phyloP scores from a whole-genome alignment of 2,329 filamentous ascomycete genomes.

The Ambrosiella xylebori region DNA sequence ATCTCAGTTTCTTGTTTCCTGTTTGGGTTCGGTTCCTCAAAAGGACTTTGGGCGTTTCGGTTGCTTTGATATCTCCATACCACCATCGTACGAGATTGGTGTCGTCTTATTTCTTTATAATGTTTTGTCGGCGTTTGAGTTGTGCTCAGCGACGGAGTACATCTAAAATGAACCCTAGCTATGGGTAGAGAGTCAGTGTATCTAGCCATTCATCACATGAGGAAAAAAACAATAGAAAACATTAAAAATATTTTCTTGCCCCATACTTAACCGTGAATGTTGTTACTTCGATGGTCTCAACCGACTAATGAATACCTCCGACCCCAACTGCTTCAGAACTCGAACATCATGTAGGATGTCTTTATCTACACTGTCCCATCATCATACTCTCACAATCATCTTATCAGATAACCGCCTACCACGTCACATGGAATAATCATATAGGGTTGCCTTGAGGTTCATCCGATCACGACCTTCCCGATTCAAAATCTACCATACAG shows the following conservation, averaged over 20 bases:
- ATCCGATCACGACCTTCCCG: not conserved
- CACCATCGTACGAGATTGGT: not conserved
- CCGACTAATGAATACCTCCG: not conserved
- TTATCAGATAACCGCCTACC: too few relatives aligned
- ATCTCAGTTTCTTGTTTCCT: slow-evolving; percentile 1
- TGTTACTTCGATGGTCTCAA: not conserved
- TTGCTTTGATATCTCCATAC: not conserved
- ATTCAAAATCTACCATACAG: not conserved
- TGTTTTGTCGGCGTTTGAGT: not conserved
- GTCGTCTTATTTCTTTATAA: not conserved
- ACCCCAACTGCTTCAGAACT: not conserved
- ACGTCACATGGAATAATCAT: too few relatives aligned
- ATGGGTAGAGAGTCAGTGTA: not conserved
- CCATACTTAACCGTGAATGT: not conserved
- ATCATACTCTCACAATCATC: not conserved
- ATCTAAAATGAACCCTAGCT: not conserved
- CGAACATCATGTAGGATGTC: not conserved
- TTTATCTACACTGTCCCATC: not conserved
- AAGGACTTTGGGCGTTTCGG: not conserved
- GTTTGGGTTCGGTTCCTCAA: not conserved
- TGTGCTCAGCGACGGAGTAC: too few relatives aligned
- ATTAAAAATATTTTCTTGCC: not conserved
- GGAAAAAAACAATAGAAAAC: not conserved
- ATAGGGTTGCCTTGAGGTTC: too few relatives aligned
- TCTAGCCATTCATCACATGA: not conserved